These are phyloP conservation scores for Puccinellia tenuiflora DNA, from an alignment of 176 grass and related monocot genomes.

Conservation along the genomic window DNA sequence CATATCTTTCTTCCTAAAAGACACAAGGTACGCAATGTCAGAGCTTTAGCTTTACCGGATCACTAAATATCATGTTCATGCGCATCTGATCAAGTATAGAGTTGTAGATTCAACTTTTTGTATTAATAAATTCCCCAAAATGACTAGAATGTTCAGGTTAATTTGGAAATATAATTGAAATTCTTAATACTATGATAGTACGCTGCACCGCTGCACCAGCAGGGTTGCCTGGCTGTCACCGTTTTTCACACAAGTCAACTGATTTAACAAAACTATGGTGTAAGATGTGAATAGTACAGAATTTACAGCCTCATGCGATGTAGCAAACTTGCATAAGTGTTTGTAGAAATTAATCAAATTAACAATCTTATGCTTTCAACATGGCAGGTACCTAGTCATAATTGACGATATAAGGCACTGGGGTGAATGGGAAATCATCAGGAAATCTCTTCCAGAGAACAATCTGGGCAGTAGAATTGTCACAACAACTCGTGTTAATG, in stretches of 20 bases:
- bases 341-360: background rate
- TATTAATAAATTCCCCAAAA: background rate
- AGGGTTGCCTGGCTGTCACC: no score
- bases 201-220: no score
- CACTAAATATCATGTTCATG: background rate
- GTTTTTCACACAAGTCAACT: no score
- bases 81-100: background rate
- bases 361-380: background rate
- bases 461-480: background rate
- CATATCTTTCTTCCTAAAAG: no score
- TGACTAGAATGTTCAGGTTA: background rate
- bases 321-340: no score
- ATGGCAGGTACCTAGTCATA: background rate
- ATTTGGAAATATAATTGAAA: background rate
- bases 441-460: background rate
- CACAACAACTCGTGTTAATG: background rate
- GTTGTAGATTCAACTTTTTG: background rate
- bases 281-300: no score
- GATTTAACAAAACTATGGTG: no score
- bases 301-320: no score
- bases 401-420: background rate
- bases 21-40: no score
- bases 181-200: no score
- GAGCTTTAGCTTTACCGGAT: background rate
- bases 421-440: background rate